phyloP scores from a whole-genome alignment of 2,329 filamentous ascomycete species.

The Pseudopithomyces maydicus region DNA sequence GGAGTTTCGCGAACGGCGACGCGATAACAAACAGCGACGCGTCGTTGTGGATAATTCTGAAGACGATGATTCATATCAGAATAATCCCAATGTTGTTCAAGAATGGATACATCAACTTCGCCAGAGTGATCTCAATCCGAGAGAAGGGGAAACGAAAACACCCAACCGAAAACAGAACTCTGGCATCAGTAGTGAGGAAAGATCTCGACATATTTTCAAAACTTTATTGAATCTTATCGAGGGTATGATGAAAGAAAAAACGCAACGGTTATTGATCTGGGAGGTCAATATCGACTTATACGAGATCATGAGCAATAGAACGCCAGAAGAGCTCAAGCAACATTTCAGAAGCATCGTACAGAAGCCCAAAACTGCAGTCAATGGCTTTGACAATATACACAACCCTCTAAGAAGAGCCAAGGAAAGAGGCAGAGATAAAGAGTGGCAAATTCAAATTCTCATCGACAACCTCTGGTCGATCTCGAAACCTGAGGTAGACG shows the following conservation, averaged over 20 bases:
- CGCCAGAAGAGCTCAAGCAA: background rate
- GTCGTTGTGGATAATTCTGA: no score
- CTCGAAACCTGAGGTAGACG: background rate
- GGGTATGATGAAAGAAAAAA: background rate
- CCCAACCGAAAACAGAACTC: no score
- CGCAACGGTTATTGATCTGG: conserved; percentile 6
- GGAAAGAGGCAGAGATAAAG: background rate
- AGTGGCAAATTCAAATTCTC: background rate
- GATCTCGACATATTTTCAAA: background rate
- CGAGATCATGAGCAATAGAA: background rate
- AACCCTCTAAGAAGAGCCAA: conserved; percentile 1
- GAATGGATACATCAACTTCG: background rate
- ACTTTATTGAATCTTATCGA: background rate
- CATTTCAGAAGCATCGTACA: background rate
- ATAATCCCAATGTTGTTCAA: background rate
- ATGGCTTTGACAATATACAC: background rate
- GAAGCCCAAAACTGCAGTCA: background rate
- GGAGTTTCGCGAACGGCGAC: background rate
- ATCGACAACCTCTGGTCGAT: background rate
- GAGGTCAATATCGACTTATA: conserved; percentile 6
- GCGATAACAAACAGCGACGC: background rate
- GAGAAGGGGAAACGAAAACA: no score
- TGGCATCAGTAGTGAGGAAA: no score
- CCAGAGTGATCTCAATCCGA: background rate
- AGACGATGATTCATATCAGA: background rate